Evolutionary conservation across 345 rosid species (phyloP).

Genomic region (Rhizophora mangle): DNA sequence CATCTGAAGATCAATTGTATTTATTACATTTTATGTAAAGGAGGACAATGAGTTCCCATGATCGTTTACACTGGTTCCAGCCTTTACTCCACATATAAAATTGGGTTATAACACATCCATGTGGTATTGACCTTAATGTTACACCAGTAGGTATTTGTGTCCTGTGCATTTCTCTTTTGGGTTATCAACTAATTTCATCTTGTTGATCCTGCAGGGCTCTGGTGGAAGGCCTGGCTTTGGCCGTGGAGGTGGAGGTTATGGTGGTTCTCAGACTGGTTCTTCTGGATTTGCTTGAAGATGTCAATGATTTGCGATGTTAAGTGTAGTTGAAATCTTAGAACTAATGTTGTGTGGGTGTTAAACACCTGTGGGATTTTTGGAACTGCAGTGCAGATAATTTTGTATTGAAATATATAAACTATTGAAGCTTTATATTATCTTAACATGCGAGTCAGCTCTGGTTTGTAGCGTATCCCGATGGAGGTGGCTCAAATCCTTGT

Average conservation of each 20-base stretch:
- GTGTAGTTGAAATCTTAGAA: conserved; percentile 7
- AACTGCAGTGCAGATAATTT: conserved; percentile 10
- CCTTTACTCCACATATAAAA: no score
- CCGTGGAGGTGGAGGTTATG: conserved; percentile 66
- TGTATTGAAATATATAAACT: not conserved
- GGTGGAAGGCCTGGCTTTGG: conserved; percentile 81
- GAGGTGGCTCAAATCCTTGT: no score
- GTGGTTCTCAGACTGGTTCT: conserved; percentile 47
- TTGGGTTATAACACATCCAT: no score
- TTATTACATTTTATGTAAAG: no score
- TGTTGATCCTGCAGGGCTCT: conserved; percentile 38
- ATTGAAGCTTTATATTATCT: not conserved
- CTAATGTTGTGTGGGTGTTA: not conserved
- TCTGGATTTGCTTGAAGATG: conserved; percentile 44
- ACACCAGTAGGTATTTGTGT: no score
- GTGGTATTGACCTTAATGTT: no score
- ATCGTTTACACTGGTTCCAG: no score
- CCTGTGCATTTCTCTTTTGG: not conserved
- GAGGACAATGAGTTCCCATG: no score
- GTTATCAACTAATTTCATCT: not conserved
- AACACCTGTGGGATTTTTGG: conserved; percentile 1
- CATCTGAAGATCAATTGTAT: no score
- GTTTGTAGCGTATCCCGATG: not conserved
- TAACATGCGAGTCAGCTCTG: not conserved
- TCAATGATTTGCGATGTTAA: not conserved